Evolutionary conservation across 768 basidiomycete species (phyloP).

Genomic region (Tephrocybe rancida): DNA sequence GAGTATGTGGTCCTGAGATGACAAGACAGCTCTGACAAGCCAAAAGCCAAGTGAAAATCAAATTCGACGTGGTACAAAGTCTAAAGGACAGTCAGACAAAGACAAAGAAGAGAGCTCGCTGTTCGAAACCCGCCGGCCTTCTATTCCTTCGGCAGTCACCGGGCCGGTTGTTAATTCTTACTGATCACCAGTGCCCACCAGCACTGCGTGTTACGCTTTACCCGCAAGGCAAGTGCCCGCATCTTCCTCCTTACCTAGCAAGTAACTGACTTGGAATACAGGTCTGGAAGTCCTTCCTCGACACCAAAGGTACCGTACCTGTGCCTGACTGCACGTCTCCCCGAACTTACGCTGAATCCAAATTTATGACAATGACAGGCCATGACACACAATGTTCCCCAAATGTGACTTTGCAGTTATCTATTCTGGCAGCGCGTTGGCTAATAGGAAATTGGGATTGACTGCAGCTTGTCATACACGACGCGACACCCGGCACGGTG

Average conservation of each 20-base stretch:
- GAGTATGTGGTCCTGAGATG: neutral
- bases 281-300: slow-evolving; percentile 85
- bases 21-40: neutral
- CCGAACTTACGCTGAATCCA: slow-evolving; percentile 6
- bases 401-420: slow-evolving; percentile 46
- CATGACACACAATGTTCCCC: slow-evolving; percentile 84
- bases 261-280: neutral
- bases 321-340: slow-evolving; percentile 3
- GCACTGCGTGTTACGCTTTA: slow-evolving; percentile 78
- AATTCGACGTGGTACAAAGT: neutral
- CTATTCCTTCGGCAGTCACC: slow-evolving; percentile 3
- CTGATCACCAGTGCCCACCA: slow-evolving; percentile 24
- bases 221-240: slow-evolving; percentile 48
- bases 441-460: neutral
- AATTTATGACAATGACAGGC: slow-evolving; percentile 55
- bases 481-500: slow-evolving; percentile 72
- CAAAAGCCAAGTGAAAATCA: neutral
- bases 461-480: slow-evolving; percentile 59
- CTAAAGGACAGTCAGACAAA: neutral
- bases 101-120: slow-evolving; percentile 1
- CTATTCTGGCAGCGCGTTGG: neutral
- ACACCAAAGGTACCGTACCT: slow-evolving; percentile 74
- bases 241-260: too few relatives aligned
- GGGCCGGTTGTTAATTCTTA: slow-evolving; percentile 3
- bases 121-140: neutral